Evolutionary conservation across 768 basidiomycete genomes (phyloP), one percentile per base, ranked within the genome.

Genomic region (Floccularia luteovirens): DNA sequence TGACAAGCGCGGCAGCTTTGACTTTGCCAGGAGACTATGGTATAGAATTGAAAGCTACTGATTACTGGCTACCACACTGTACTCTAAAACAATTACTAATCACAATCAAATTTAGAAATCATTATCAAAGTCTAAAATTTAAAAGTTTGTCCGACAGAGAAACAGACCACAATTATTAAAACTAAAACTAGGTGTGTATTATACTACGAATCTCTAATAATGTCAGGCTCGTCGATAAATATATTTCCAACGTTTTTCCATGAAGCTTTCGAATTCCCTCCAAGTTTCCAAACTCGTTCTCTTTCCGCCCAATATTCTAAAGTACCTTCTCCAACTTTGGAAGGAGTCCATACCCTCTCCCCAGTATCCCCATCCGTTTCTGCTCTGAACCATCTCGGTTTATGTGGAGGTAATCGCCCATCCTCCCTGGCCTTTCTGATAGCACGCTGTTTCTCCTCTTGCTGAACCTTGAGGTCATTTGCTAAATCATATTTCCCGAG

Each of bases 301-400:
- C 91, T 69, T 60, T 90, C 82, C 1, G 62, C 54, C 92, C 92
- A 97, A 61, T 94, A 96, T 57, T 84, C 84, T 39, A 92, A 57
- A 39, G 60, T 54, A 3, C 62, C 60, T 36, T 71, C 66, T 2
- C 57, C 70, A 1, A 63, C 58, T 42, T 76, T 60, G 11, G 66
- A 59, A 0, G 93, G 93, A 33, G 68, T 55, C 93, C 93, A 98
- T 38, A 91, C 81, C 32, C 89, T 67, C 54, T 94, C 92, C 1
- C 86, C 84, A 1, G 89, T 92, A 60, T 98, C 94, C 0, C 75
- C 74, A 51, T 96, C 93, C 14, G 77, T 85, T 56, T 80, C 73
- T 0, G 86, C 78, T 4, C 59, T 64, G 57, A 98, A 97, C 93
- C 93, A 98, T 27, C 93, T 67, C 5, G 94, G 83, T 38, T 64